phyloP scores from a whole-genome alignment of 2,329 filamentous ascomycete genomes.

The Rutstroemia sp. region DNA sequence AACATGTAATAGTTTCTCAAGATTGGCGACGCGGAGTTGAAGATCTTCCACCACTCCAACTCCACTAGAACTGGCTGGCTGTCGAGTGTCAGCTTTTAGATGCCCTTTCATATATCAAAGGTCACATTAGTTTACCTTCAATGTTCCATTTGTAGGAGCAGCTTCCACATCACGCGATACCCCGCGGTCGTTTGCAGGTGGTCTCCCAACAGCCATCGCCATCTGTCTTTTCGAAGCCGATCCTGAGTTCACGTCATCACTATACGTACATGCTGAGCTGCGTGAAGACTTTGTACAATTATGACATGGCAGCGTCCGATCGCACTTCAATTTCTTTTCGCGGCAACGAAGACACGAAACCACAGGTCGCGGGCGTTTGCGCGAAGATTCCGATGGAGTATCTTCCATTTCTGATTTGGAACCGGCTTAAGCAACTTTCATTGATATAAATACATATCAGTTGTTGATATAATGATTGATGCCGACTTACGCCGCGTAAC shows the following conservation, averaged over 20 bases:
- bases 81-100: not conserved
- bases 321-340: conserved; percentile 54
- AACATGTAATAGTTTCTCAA: conserved; percentile 7
- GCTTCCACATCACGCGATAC: too few species aligned
- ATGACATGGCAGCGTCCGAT: conserved; percentile 47
- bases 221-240: not conserved
- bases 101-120: not conserved
- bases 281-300: conserved; percentile 34
- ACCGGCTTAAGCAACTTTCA: too few species aligned
- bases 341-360: conserved; percentile 54
- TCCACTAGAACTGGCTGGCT: not conserved
- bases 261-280: conserved; percentile 7
- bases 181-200: not conserved
- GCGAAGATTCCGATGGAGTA: conserved; percentile 6
- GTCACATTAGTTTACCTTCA: too few species aligned
- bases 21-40: conserved; percentile 6
- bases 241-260: conserved; percentile 8
- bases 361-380: conserved; percentile 20
- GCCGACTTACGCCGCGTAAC: too few species aligned
- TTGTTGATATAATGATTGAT: too few species aligned
- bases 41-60: conserved; percentile 4
- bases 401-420: not conserved
- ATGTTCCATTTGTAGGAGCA: too few species aligned
- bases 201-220: not conserved
- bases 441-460: too few species aligned